Percentiles rank a stretch among this genome's conserved stretches.
Evolutionary conservation across 140 eudicot species (phyloP).

Genomic region (Senecio squalidus): DNA sequence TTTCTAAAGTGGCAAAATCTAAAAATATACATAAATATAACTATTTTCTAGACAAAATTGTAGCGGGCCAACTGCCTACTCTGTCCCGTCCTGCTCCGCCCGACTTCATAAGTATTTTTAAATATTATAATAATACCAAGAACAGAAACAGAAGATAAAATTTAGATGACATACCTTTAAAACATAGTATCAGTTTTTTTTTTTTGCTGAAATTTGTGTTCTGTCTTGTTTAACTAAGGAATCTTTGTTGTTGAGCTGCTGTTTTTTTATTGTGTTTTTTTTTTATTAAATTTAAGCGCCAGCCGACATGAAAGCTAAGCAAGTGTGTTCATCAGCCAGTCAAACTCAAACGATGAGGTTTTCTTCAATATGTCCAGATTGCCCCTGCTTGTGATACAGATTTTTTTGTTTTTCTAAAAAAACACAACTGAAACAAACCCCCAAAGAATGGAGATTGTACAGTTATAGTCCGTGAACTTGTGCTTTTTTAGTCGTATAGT

Average conservation of each 20-base stretch:
- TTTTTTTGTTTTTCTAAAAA: background rate
- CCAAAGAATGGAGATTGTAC: conserved; percentile 2
- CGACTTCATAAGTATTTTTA: no score
- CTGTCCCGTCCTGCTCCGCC: no score
- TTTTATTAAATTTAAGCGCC: background rate
- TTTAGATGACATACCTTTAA: conserved; percentile 7
- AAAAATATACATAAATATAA: no score
- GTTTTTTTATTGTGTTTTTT: background rate
- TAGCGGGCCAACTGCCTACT: no score
- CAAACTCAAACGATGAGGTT: conserved; percentile 14
- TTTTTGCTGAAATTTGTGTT: background rate
- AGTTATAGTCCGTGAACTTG: conserved; percentile 4
- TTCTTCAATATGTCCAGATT: conserved; percentile 1
- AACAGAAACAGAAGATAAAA: background rate
- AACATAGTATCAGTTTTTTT: background rate
- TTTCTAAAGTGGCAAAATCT: no score
- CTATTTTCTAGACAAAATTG: no score
- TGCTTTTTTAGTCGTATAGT: no score
- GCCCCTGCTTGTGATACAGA: background rate
- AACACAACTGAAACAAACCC: background rate
- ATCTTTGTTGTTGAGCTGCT: background rate
- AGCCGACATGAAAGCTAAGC: background rate
- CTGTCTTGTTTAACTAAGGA: background rate
- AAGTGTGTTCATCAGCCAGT: background rate
- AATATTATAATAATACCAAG: background rate